Evolutionary conservation across 2,329 filamentous ascomycete genomes (phyloP).

Genomic region (Penicillium sp.): DNA sequence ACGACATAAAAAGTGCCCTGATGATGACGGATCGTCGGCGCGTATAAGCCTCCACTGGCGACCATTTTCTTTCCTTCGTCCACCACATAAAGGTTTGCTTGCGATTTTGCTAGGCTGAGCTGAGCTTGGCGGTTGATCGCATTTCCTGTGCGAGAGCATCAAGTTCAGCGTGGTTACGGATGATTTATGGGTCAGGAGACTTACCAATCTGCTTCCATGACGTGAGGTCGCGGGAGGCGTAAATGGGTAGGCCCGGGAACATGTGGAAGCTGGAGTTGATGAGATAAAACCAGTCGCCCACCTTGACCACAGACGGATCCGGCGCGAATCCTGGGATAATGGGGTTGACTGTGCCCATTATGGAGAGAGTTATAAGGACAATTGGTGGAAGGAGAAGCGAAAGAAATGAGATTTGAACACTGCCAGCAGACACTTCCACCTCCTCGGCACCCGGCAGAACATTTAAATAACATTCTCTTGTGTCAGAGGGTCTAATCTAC

Average conservation of each 20-base stretch:
- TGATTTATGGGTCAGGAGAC: not conserved
- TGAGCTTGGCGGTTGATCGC: slow-evolving; percentile 26
- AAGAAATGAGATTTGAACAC: not conserved
- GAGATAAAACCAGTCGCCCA: slow-evolving; percentile 27
- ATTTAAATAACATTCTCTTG: not conserved
- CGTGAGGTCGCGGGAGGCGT: slow-evolving; percentile 35
- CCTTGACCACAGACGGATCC: slow-evolving; percentile 18
- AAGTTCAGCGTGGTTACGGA: not conserved
- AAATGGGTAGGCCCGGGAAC: slow-evolving; percentile 65
- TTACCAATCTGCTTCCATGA: slow-evolving; percentile 20
- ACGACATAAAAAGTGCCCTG: slow-evolving; percentile 42
- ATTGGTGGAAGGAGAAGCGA: not conserved
- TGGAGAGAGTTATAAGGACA: not conserved
- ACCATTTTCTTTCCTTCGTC: slow-evolving; percentile 19
- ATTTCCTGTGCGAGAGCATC: slow-evolving; percentile 25
- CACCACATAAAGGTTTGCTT: slow-evolving; percentile 13
- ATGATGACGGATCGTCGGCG: slow-evolving; percentile 44
- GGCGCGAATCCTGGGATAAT: slow-evolving; percentile 17
- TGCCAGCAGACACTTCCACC: not conserved
- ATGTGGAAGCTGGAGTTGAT: slow-evolving; percentile 72
- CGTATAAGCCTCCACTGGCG: slow-evolving; percentile 28
- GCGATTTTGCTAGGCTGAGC: slow-evolving; percentile 19
- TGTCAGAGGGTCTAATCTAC: not conserved
- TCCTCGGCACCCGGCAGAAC: not conserved
- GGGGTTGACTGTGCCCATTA: not conserved